Conservation (phyloP, 2,329 filamentous ascomycete species). For the Colletotrichum sidae region DNA sequence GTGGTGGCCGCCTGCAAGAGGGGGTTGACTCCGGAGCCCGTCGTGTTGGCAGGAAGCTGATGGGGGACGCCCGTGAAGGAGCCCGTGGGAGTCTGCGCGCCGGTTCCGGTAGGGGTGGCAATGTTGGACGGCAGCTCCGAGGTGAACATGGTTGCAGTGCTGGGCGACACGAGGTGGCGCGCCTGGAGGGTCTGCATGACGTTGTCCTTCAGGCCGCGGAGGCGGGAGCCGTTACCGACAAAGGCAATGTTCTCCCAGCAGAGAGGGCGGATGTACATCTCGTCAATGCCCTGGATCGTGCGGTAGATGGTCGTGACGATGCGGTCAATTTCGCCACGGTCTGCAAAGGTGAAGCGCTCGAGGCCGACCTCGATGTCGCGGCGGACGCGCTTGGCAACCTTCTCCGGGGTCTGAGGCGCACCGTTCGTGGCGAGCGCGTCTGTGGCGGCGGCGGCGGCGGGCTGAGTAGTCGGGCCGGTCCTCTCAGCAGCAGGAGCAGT, state of each 20-base stretch:
- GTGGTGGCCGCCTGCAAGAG: conserved; percentile 92
- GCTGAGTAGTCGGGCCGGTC: conserved; percentile 38
- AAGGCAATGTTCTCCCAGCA: conserved; percentile 95
- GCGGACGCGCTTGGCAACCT: conserved; percentile 67
- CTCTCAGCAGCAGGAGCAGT: conserved; percentile 33
- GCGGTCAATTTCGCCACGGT: conserved; percentile 80
- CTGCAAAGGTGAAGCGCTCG: conserved; percentile 78
- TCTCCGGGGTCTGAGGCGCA: conserved; percentile 50
- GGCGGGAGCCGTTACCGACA: conserved; percentile 84
- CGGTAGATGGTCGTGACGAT: conserved; percentile 88
- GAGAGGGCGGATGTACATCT: conserved; percentile 84
- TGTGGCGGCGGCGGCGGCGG: conserved; percentile 27
- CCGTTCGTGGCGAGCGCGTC: conserved; percentile 40
- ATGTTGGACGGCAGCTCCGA: conserved; percentile 95
- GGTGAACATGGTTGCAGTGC: conserved; percentile 94
- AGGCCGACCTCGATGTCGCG: conserved; percentile 81
- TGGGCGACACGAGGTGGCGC: conserved; percentile 91
- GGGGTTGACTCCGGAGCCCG: conserved; percentile 78
- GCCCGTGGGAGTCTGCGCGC: conserved; percentile 87
- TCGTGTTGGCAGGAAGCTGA: conserved; percentile 55
- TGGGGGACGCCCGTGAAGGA: conserved; percentile 66
- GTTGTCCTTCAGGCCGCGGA: conserved; percentile 87
- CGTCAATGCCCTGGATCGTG: conserved; percentile 84
- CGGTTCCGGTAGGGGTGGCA: conserved; percentile 89
- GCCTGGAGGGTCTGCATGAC: conserved; percentile 82